Base-by-base conservation (phyloP, 1,284 basidiomycete species). In the Apiotrichum mycotoxinovorans region DNA sequence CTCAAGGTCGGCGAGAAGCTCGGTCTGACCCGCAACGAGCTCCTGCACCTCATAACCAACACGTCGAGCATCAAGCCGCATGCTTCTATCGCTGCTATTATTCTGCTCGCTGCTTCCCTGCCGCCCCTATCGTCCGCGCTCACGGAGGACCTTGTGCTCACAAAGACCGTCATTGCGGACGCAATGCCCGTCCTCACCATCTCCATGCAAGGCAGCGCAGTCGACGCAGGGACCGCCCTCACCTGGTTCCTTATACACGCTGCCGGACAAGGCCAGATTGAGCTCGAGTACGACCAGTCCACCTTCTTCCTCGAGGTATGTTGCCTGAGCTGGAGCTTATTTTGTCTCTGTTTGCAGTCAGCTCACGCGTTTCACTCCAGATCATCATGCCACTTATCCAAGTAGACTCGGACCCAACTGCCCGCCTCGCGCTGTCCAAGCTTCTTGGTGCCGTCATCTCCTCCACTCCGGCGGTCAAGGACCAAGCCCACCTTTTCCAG, bases 221-320 rank as follows among this genome's bases (percentile, higher is more conserved):
- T 69, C 7, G 71, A 70, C 50, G 68, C 66, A 0, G 69, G 64
- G 4, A 44, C 65, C 1, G 54, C 56, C 0, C 61, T 60, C 45
- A 52, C 63, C 0, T 70, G 64, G 67, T 37, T 38, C 1, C 44
- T 69, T 1, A 44, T 67, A 3, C 26, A 64, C 22, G 37, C 43
- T 3, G 57, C 56, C 2, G 14, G 41, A 26, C 40, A 52, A 22
- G 53, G 40, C 18, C 25, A 43, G 14, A 40, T 57, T 18, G 44
- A 33, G 10, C 46, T 64, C n/a, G 63, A 63, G 14, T 63, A 58
- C 46, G 67, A 69, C 42, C 62, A 59, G 26, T 66, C 65, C 1
- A 64, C 67, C 3, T 62, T 68, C 56, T 57, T 73, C 18, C 38
- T 73, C 2, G 70, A 73, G 66, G 70, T 68, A 38, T 54, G 70